Conservation (phyloP, 192 early-diverging fungal genomes). For the Dissophora ornata region DNA sequence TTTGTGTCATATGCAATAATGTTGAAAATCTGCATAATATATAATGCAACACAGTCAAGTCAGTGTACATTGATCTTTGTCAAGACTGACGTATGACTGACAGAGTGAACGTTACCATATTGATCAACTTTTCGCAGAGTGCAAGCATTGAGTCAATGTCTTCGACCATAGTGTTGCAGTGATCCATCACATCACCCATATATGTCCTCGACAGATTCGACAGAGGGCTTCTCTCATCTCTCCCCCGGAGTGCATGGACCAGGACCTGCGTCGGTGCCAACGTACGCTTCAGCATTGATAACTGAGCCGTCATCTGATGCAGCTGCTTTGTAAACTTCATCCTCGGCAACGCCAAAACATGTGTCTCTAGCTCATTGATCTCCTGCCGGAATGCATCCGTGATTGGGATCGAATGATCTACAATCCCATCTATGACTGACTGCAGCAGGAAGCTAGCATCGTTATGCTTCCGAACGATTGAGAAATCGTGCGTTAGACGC, state of each 20-base stretch:
- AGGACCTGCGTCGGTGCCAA: constrained; percentile 60
- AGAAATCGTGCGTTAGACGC: constrained; percentile 39
- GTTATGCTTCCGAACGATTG: constrained; percentile 40
- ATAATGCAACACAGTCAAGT: no score
- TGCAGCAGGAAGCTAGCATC: constrained; percentile 59
- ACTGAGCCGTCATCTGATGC: constrained; percentile 59
- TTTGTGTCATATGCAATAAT: constrained; percentile 60
- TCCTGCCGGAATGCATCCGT: constrained; percentile 55
- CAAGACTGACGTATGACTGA: no score
- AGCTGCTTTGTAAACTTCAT: constrained; percentile 57
- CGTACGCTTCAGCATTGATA: constrained; percentile 56
- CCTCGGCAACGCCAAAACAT: constrained; percentile 49
- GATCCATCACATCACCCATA: constrained; percentile 64
- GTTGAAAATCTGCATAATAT: constrained; percentile 53
- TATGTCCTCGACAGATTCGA: constrained; percentile 53
- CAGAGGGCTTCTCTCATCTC: constrained; percentile 48
- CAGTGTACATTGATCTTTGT: no score
- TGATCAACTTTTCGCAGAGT: constrained; percentile 58
- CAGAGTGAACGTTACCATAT: no score
- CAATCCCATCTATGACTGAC: constrained; percentile 60
- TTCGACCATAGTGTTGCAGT: constrained; percentile 62
- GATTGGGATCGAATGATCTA: constrained; percentile 60
- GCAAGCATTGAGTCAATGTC: constrained; percentile 58
- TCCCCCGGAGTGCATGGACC: constrained; percentile 49
- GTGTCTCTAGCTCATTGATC: constrained; percentile 55